Percentiles rank a stretch among this genome's conserved stretches.
Conservation (phyloP, 306 rosid species). For the Astragalus glycyphyllos region DNA sequence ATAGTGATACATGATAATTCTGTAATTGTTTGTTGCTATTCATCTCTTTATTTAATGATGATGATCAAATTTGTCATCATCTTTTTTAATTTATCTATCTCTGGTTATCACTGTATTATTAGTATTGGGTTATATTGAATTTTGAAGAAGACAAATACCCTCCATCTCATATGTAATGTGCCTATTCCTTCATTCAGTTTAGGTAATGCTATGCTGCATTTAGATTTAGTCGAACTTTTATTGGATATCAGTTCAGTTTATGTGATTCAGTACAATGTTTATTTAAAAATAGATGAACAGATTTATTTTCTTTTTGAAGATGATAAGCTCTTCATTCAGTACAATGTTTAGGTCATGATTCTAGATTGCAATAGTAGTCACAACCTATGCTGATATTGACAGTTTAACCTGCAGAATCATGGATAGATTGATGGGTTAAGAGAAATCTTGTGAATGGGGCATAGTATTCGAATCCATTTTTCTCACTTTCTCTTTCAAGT, state of each 20-base stretch:
- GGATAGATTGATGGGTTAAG: slow-evolving; percentile 16
- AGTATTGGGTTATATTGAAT: slow-evolving; percentile 34
- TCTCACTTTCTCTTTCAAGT: too few relatives aligned
- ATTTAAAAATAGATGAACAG: not conserved
- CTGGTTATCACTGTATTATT: slow-evolving; percentile 22
- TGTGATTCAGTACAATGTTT: not conserved
- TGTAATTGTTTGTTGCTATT: slow-evolving; percentile 44
- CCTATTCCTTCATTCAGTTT: slow-evolving; percentile 14
- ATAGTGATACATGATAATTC: slow-evolving; percentile 13
- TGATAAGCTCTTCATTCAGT: not conserved
- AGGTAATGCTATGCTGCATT: slow-evolving; percentile 8
- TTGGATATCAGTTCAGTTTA: slow-evolving; percentile 11
- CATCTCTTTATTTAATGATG: slow-evolving; percentile 33
- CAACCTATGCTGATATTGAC: not conserved
- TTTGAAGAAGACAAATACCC: slow-evolving; percentile 26
- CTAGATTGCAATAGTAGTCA: slow-evolving; percentile 5
- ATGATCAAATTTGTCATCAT: slow-evolving; percentile 38
- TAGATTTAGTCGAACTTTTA: not conserved
- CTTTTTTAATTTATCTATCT: slow-evolving; percentile 34
- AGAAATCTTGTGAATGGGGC: slow-evolving; percentile 30
- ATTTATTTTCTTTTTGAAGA: not conserved
- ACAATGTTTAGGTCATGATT: slow-evolving; percentile 7
- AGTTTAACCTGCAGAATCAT: slow-evolving; percentile 11
- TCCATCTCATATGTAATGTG: not conserved
- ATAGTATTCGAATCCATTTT: too few relatives aligned